Conservation (phyloP, 2,329 filamentous ascomycete species). For the Chaetothyriales sp. region DNA sequence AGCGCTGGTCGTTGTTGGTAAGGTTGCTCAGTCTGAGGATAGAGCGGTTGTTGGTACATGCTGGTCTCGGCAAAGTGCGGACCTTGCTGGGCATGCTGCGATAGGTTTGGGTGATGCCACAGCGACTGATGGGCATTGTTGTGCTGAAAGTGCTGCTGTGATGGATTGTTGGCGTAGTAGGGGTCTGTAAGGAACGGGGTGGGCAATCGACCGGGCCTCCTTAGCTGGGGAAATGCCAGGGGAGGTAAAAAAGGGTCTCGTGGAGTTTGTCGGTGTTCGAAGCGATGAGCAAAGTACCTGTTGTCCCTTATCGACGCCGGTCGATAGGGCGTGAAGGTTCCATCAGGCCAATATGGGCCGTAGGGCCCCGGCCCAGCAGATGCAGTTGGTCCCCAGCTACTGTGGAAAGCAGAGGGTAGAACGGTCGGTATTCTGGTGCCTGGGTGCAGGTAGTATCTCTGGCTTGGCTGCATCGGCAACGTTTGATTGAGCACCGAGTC, state of each 20-base stretch:
- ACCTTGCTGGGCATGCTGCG: background rate
- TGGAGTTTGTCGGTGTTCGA: background rate
- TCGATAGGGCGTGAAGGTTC: slow-evolving; percentile 47
- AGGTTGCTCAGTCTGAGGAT: background rate
- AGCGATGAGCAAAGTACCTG: slow-evolving; percentile 17
- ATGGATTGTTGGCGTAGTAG: background rate
- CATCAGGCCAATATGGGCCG: slow-evolving; percentile 51
- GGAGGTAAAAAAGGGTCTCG: background rate
- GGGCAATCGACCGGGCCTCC: slow-evolving; percentile 5
- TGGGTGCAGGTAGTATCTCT: slow-evolving; percentile 30
- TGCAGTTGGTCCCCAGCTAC: slow-evolving; percentile 44
- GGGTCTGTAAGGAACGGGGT: slow-evolving; percentile 9
- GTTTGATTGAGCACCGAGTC: slow-evolving; percentile 50
- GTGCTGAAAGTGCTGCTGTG: background rate
- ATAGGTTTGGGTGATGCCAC: background rate
- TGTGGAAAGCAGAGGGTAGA: slow-evolving; percentile 45
- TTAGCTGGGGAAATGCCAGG: background rate
- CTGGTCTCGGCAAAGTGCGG: background rate
- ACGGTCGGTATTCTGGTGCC: slow-evolving; percentile 44
- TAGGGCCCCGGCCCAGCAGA: slow-evolving; percentile 44
- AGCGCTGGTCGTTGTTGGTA: background rate
- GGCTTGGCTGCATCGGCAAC: slow-evolving; percentile 28
- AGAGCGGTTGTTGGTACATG: background rate
- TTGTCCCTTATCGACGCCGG: slow-evolving; percentile 44
- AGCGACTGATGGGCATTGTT: background rate